These are phyloP conservation scores for Lactarius indigo DNA, from an alignment of 768 basidiomycete genomes.

Conservation along the genomic window DNA sequence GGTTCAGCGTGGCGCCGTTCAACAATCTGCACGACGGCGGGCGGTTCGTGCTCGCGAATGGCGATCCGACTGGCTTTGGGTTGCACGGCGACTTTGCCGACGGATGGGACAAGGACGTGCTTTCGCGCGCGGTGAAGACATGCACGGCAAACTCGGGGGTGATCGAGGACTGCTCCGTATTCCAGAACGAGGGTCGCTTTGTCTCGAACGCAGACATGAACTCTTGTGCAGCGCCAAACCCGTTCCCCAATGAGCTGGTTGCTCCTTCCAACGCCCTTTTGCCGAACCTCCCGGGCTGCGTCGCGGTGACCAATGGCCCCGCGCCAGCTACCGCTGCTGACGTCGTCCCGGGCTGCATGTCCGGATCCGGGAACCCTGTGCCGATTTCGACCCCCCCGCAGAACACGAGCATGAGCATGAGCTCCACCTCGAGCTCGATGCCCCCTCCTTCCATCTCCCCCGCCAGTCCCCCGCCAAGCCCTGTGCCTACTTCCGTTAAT, in stretches of 20 bases:
- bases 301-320: slow-evolving; percentile 15
- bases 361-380: background rate
- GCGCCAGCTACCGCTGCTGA: background rate
- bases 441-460: background rate
- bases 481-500: background rate
- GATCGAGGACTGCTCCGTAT: slow-evolving; percentile 16
- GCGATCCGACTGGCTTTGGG: slow-evolving; percentile 44
- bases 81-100: slow-evolving; percentile 39
- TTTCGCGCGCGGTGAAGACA: slow-evolving; percentile 37
- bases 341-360: background rate
- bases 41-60: slow-evolving; percentile 40
- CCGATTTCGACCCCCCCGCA: background rate
- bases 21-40: slow-evolving; percentile 31
- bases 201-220: background rate
- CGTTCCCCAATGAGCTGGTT: background rate
- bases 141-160: slow-evolving; percentile 27
- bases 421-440: background rate
- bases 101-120: slow-evolving; percentile 41
- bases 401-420: no score
- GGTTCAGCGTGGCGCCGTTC: slow-evolving; percentile 31
- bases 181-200: slow-evolving; percentile 8
- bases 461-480: background rate
- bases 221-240: slow-evolving; percentile 10
- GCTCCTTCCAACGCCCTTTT: background rate
- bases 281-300: slow-evolving; percentile 16